phyloP scores from a whole-genome alignment of 148 eudicot genomes.

The Fagopyrum tataricum region DNA sequence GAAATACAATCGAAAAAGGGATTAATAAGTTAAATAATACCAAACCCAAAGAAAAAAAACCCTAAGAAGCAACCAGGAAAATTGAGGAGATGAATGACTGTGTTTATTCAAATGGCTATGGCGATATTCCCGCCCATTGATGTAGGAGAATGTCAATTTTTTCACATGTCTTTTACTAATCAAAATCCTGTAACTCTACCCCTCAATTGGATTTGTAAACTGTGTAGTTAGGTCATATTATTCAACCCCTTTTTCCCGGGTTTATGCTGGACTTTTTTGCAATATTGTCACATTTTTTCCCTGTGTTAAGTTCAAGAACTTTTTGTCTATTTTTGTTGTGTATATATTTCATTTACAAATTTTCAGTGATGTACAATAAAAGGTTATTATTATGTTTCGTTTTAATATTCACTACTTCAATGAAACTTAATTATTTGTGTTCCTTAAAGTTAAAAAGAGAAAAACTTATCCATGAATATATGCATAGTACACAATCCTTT shows the following conservation, averaged over 20 bases:
- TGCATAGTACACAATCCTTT: too few relatives aligned
- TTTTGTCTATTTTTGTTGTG: not conserved
- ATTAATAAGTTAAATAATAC: too few relatives aligned
- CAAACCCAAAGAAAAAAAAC: not conserved
- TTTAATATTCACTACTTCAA: not conserved
- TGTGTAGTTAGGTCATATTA: not conserved
- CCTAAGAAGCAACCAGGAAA: not conserved
- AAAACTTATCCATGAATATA: too few relatives aligned
- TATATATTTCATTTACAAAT: not conserved
- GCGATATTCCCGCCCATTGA: slow-evolving; percentile 13
- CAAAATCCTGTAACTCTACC: not conserved
- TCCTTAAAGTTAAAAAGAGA: too few relatives aligned
- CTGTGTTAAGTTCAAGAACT: not conserved
- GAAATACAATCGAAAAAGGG: not conserved
- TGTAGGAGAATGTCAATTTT: not conserved
- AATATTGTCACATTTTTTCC: not conserved
- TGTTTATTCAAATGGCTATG: slow-evolving; percentile 7
- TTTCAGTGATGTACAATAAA: not conserved
- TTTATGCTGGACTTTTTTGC: not conserved
- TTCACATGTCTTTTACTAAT: not conserved
- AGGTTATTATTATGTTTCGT: not conserved
- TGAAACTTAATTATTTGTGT: too few relatives aligned
- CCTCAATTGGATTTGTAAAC: not conserved
- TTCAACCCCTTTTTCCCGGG: slow-evolving; percentile 1
- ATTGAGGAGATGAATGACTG: not conserved